Evolutionary conservation across 768 basidiomycete genomes (phyloP).

Genomic region (Termitomyces sp.): DNA sequence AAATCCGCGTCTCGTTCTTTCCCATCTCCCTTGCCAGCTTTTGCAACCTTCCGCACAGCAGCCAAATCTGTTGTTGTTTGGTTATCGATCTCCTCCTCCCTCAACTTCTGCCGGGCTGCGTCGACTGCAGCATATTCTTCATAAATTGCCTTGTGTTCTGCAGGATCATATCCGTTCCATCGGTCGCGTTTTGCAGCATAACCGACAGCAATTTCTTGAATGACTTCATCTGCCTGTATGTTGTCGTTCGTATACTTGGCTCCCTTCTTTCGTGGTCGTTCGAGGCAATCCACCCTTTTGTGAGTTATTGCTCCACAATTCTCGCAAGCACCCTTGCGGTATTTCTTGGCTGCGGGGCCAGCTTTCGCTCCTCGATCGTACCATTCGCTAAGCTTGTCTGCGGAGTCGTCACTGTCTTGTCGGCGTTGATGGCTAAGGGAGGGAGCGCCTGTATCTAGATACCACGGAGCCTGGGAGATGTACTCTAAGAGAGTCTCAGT

Average conservation of each 20-base stretch:
- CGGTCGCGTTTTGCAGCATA: conserved; percentile 96
- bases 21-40: conserved; percentile 75
- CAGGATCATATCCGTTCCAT: conserved; percentile 97
- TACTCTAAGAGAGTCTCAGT: conserved; percentile 59
- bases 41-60: conserved; percentile 92
- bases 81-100: conserved; percentile 98
- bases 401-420: conserved; percentile 56
- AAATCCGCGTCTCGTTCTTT: conserved; percentile 85
- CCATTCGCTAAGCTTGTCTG: conserved; percentile 82
- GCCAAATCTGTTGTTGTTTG: conserved; percentile 91
- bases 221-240: conserved; percentile 88
- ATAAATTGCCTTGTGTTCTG: conserved; percentile 82
- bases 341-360: conserved; percentile 94
- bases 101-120: conserved; percentile 81
- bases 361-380: conserved; percentile 85
- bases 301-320: conserved; percentile 98
- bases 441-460: conserved; percentile 91
- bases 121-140: conserved; percentile 95
- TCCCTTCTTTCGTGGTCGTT: conserved; percentile 94
- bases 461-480: conserved; percentile 99
- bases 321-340: conserved; percentile 96
- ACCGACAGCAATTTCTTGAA: conserved; percentile 73
- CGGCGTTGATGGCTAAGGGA: conserved; percentile 94
- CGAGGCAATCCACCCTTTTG: conserved; percentile 87
- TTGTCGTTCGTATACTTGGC: conserved; percentile 90